Conservation (phyloP, 1,139 yeast species). For the Geotrichum cucujoidarum region DNA sequence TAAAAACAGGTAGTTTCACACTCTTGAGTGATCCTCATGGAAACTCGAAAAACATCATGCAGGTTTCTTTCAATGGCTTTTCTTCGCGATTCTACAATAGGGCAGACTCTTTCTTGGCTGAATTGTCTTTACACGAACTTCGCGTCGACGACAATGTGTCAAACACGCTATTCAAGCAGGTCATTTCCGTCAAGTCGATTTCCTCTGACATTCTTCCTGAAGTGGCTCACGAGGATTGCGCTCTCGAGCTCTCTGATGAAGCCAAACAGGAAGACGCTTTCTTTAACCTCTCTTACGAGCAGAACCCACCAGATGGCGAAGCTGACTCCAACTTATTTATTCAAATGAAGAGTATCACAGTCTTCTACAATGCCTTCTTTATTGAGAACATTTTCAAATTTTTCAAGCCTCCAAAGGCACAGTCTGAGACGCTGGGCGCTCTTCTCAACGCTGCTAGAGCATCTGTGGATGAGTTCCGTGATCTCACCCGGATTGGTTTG, state of each 20-base stretch:
- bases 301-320: conserved; percentile 73
- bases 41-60: conserved; percentile 54
- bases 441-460: conserved; percentile 93
- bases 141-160: conserved; percentile 83
- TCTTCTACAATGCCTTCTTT: conserved; percentile 78
- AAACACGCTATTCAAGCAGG: conserved; percentile 67
- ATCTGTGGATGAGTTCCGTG: conserved; percentile 83
- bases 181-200: conserved; percentile 76
- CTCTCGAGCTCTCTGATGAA: conserved; percentile 26
- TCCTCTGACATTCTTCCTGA: conserved; percentile 34
- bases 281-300: conserved; percentile 74
- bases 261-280: conserved; percentile 48
- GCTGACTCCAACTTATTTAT: conserved; percentile 77
- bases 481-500: conserved; percentile 85
- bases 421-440: conserved; percentile 83
- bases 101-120: conserved; percentile 67
- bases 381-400: conserved; percentile 69
- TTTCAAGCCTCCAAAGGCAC: conserved; percentile 84
- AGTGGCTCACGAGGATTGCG: conserved; percentile 18
- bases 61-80: conserved; percentile 74
- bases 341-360: conserved; percentile 78
- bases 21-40: conserved; percentile 43
- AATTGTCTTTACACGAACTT: conserved; percentile 72
- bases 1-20: conserved; percentile 71
- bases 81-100: conserved; percentile 67